These are phyloP conservation scores for Paecilomyces dactylethromorphus DNA, from an alignment of 2,329 filamentous ascomycete species.

Conservation along the genomic window DNA sequence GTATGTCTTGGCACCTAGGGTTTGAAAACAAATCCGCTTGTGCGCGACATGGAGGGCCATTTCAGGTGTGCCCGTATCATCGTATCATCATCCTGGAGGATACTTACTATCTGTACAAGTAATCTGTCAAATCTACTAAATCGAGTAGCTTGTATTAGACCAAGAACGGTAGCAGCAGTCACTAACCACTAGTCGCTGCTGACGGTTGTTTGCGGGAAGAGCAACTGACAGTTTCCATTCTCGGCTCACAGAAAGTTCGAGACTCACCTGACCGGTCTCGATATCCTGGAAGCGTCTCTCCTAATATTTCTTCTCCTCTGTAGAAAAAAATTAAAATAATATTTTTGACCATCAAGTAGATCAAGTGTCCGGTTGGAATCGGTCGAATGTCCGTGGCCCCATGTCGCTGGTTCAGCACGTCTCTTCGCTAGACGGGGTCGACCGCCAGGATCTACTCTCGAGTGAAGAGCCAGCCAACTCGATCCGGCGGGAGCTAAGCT, in stretches of 20 bases:
- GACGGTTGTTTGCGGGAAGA: neutral
- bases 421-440: slow-evolving; percentile 43
- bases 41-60: too few relatives aligned
- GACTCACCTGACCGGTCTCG: neutral
- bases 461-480: slow-evolving; percentile 20
- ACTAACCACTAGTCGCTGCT: neutral
- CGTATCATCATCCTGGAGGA: too few relatives aligned
- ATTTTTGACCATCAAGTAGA: neutral
- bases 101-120: too few relatives aligned
- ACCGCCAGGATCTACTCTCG: slow-evolving; percentile 29
- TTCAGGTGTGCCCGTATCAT: too few relatives aligned
- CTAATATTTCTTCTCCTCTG: neutral
- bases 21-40: too few relatives aligned
- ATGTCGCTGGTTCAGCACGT: slow-evolving; percentile 51
- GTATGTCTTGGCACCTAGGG: too few relatives aligned
- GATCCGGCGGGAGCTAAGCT: slow-evolving; percentile 38
- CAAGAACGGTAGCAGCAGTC: neutral
- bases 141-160: too few relatives aligned
- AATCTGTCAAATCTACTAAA: too few relatives aligned
- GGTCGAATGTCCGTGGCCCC: neutral
- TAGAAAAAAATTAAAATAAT: neutral
- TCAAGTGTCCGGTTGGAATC: neutral
- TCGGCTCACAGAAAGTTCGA: neutral
- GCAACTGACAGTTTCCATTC: neutral
- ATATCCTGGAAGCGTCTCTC: neutral